These are phyloP conservation scores for Circinella minor DNA, from an alignment of 371 early-diverging fungal species.

Conservation along the genomic window DNA sequence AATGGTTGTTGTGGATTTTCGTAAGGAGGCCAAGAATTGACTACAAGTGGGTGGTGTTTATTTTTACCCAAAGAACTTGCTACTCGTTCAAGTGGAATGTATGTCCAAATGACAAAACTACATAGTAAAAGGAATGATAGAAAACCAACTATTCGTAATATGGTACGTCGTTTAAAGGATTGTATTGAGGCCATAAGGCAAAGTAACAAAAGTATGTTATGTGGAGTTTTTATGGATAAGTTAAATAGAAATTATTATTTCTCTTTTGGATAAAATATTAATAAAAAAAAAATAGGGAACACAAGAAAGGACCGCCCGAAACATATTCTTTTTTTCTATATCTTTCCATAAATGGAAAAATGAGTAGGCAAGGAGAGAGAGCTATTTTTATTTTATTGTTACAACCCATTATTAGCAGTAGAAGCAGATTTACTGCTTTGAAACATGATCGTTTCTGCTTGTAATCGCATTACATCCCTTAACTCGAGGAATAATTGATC, in stretches of 20 bases:
- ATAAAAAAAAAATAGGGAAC: too few relatives aligned
- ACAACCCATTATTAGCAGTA: not conserved
- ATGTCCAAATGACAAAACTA: slow-evolving; percentile 1
- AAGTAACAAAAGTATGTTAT: not conserved
- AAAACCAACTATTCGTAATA: not conserved
- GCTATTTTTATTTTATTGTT: not conserved
- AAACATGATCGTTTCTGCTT: slow-evolving; percentile 38
- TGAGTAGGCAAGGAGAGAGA: not conserved
- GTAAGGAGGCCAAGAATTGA: slow-evolving; percentile 1
- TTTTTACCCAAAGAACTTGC: not conserved
- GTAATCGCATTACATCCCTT: slow-evolving; percentile 52
- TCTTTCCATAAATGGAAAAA: too few relatives aligned
- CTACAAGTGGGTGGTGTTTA: not conserved
- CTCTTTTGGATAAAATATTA: too few relatives aligned
- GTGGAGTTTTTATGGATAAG: not conserved
- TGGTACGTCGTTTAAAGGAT: slow-evolving; percentile 7
- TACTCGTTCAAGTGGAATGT: not conserved
- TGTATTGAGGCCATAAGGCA: slow-evolving; percentile 2
- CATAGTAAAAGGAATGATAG: not conserved
- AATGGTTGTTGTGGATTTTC: not conserved
- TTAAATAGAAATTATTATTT: not conserved
- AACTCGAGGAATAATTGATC: slow-evolving; percentile 51
- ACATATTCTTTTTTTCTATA: too few relatives aligned
- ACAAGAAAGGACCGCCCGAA: not conserved
- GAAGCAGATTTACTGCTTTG: slow-evolving; percentile 9